Percentiles rank a stretch among this genome's conserved stretches.
Evolutionary conservation across 2,329 filamentous ascomycete species (phyloP).

Genomic region (Pseudocercospora fijiensis): DNA sequence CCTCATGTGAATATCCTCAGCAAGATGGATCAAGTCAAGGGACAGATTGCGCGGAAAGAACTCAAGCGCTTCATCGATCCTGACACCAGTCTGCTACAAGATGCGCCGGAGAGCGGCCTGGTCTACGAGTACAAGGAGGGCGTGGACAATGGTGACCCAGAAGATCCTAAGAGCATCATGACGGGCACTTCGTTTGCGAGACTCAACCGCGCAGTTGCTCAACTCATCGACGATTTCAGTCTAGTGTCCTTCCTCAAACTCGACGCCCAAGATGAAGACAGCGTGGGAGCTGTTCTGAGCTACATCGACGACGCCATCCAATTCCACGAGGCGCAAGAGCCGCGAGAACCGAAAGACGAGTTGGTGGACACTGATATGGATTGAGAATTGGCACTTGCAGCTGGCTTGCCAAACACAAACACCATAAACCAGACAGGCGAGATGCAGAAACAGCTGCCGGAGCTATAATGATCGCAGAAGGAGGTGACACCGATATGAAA

Average conservation of each 20-base stretch:
- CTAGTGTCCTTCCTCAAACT: slow-evolving; percentile 95
- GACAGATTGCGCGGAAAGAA: slow-evolving; percentile 81
- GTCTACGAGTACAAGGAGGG: slow-evolving; percentile 43
- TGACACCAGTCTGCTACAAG: slow-evolving; percentile 77
- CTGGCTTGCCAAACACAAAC: background rate
- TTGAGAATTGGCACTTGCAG: slow-evolving; percentile 29
- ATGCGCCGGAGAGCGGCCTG: slow-evolving; percentile 62
- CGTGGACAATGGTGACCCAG: slow-evolving; percentile 56
- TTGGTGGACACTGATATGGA: slow-evolving; percentile 59
- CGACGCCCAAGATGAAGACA: slow-evolving; percentile 88
- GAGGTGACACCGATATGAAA: background rate
- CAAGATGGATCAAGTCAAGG: slow-evolving; percentile 97
- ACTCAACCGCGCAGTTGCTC: slow-evolving; percentile 83
- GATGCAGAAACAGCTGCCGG: background rate
- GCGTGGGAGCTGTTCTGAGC: slow-evolving; percentile 77
- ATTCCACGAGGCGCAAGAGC: slow-evolving; percentile 90
- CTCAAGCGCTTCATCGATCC: slow-evolving; percentile 87
- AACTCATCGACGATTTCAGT: slow-evolving; percentile 93
- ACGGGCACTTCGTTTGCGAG: slow-evolving; percentile 76
- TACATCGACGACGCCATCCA: slow-evolving; percentile 94
- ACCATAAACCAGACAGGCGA: background rate
- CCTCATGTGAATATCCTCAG: slow-evolving; percentile 94
- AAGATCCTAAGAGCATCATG: slow-evolving; percentile 68
- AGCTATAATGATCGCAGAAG: background rate
- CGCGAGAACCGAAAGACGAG: slow-evolving; percentile 68